These are phyloP conservation scores for Penicillium antarcticum DNA, from an alignment of 495 filamentous ascomycete genomes.

Conservation along the genomic window DNA sequence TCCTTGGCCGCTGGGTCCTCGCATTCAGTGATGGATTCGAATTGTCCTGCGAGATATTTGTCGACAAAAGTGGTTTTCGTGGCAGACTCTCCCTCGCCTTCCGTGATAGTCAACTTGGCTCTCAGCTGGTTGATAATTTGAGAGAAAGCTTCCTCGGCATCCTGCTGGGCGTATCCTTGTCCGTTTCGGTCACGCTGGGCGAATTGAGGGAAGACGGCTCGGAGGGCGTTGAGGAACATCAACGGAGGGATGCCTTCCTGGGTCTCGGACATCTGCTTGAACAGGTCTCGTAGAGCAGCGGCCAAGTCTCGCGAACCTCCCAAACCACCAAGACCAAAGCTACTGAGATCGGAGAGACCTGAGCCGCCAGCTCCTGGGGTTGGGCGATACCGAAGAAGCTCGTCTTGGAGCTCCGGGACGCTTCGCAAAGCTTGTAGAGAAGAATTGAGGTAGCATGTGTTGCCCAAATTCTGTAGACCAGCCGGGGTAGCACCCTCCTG, in stretches of 20 bases:
- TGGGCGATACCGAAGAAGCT: constrained; percentile 66
- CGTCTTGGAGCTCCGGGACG: constrained; percentile 86
- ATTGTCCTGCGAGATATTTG: constrained; percentile 81
- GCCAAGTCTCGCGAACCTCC: constrained; percentile 70
- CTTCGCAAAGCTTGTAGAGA: constrained; percentile 85
- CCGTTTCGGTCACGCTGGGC: constrained; percentile 79
- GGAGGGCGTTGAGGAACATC: constrained; percentile 79
- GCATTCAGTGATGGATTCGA: constrained; percentile 73
- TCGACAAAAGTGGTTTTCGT: constrained; percentile 74
- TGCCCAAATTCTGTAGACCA: constrained; percentile 88
- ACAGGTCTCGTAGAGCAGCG: constrained; percentile 76
- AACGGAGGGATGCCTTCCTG: constrained; percentile 84
- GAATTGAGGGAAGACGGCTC: constrained; percentile 87
- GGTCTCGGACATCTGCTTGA: constrained; percentile 90
- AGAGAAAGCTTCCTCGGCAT: constrained; percentile 97
- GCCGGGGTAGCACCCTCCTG: constrained; percentile 81
- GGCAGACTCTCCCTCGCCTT: constrained; percentile 40
- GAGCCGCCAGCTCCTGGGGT: constrained; percentile 30
- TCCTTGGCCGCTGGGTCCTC: constrained; percentile 78
- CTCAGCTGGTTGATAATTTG: constrained; percentile 88
- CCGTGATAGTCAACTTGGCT: constrained; percentile 69
- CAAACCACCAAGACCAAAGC: constrained; percentile 59
- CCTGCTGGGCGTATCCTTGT: constrained; percentile 87
- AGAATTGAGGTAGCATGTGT: constrained; percentile 98
- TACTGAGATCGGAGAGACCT: constrained; percentile 48